Base-by-base conservation (phyloP, 2,329 filamentous ascomycete genomes). In the Colletotrichum tofieldiae region DNA sequence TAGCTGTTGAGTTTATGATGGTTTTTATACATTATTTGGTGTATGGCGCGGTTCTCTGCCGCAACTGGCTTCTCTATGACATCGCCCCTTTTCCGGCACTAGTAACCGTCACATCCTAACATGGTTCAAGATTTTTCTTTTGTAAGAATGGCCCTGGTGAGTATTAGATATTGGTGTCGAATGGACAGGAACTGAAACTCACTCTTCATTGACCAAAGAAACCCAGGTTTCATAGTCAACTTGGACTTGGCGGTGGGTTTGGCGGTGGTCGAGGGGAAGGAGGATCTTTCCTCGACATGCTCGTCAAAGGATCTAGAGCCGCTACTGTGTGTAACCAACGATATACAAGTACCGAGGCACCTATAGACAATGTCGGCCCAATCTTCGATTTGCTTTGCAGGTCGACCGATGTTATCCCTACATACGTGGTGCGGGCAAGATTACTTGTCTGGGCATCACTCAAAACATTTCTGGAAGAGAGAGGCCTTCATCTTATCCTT, bases 161-260 rank as follows among this genome's bases (percentile, higher is more conserved):
- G 35, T 58, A 12, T 58, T 18, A 58, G 14, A 14, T 39, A 20
- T 32, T 26, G 35, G 16, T 26, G 18, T 29, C 20, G 7, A 20
- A 26, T 20, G 4, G 20, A 16, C 18, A 1, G n/a, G 1, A 3
- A 29, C 12, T 16, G 16, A 26, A 20, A 18, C 52, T 65, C 26
- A 16, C 51, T 14, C n/a, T 35, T 23, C 20, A 8, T 47, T 8
- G 12, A 47, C 39, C 12, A 7, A 20, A 8, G 29, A 14, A 4
- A 5, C 1, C 7, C 26, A 47, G 51, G 23, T 4, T 11, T 9
- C 14, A 7, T 43, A 18, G 3, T 56, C n/a, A 72, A 41, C 54
- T 74, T 3, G 81, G 81, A 75, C 80, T 83, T 11, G 82, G 82
- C 26, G 82, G 82, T 11, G 82, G 82, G 52, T 80, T 81, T 20